Percentiles rank a stretch among this genome's conserved stretches.
Evolutionary conservation across 306 rosid genomes (phyloP).

Genomic region (Morella rubra): DNA sequence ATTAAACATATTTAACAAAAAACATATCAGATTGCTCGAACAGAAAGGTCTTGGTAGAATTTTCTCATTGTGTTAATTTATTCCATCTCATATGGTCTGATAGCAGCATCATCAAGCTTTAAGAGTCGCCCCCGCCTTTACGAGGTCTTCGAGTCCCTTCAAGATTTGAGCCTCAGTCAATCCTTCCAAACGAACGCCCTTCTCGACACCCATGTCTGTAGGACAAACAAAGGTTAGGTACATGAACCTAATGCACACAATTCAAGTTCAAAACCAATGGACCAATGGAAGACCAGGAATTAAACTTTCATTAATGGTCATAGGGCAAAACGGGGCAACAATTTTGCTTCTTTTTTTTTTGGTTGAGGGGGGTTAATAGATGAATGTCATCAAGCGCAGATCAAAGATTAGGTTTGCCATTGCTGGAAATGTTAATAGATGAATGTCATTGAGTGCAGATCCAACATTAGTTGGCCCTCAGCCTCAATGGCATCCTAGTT

Average conservation of each 20-base stretch:
- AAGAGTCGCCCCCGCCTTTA: slow-evolving; percentile 57
- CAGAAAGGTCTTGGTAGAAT: slow-evolving; percentile 5
- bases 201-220: slow-evolving; percentile 82
- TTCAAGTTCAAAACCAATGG: not conserved
- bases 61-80: slow-evolving; percentile 37
- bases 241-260: slow-evolving; percentile 4
- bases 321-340: too few species aligned
- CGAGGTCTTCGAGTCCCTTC: slow-evolving; percentile 78
- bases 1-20: slow-evolving; percentile 8
- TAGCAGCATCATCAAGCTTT: slow-evolving; percentile 46
- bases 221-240: slow-evolving; percentile 18
- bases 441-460: not conserved
- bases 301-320: not conserved
- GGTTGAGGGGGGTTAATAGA: too few species aligned
- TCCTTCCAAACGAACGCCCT: slow-evolving; percentile 72
- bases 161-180: slow-evolving; percentile 71
- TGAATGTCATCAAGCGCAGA: not conserved
- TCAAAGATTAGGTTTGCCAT: not conserved
- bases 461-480: not conserved
- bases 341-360: too few species aligned
- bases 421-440: not conserved
- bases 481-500: too few species aligned
- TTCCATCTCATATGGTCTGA: slow-evolving; percentile 33
- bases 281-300: not conserved
- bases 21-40: slow-evolving; percentile 1